Evolutionary conservation across 331 rosid genomes (phyloP).

Genomic region (Rhamnella rubrinervis): DNA sequence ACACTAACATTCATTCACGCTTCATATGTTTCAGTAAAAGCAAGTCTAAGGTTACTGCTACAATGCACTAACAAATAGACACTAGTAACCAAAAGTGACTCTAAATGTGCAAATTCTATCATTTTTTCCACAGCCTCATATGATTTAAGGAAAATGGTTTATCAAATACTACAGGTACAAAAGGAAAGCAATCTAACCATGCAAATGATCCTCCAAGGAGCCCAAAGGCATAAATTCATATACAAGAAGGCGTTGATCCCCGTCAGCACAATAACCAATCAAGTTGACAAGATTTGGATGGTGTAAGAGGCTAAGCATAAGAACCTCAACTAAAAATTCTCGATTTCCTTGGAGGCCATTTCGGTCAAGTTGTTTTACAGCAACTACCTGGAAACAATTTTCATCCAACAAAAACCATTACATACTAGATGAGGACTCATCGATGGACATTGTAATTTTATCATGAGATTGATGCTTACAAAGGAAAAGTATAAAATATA

Average conservation of each 20-base stretch:
- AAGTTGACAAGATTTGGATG: slow-evolving; percentile 95
- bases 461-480: not conserved
- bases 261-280: slow-evolving; percentile 98
- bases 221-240: slow-evolving; percentile 99
- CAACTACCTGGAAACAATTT: slow-evolving; percentile 71
- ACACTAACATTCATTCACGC: not conserved
- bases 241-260: slow-evolving; percentile 97
- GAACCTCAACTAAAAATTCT: slow-evolving; percentile 97
- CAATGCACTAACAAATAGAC: not conserved
- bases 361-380: slow-evolving; percentile 97
- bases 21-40: not conserved
- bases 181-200: slow-evolving; percentile 62
- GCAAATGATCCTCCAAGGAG: slow-evolving; percentile 98
- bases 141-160: slow-evolving; percentile 10
- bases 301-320: slow-evolving; percentile 99
- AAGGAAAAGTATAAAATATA: not conserved
- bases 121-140: not conserved
- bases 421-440: slow-evolving; percentile 14
- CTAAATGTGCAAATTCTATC: not conserved
- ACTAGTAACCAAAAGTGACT: not conserved
- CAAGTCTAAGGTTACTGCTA: not conserved
- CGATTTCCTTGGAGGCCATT: slow-evolving; percentile 99
- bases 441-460: slow-evolving; percentile 2
- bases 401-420: slow-evolving; percentile 11
- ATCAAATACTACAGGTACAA: slow-evolving; percentile 1